Evolutionary conservation across 345 rosid genomes (phyloP), one percentile per base, ranked within the genome.

Genomic region (Eucalyptus camaldulensis): DNA sequence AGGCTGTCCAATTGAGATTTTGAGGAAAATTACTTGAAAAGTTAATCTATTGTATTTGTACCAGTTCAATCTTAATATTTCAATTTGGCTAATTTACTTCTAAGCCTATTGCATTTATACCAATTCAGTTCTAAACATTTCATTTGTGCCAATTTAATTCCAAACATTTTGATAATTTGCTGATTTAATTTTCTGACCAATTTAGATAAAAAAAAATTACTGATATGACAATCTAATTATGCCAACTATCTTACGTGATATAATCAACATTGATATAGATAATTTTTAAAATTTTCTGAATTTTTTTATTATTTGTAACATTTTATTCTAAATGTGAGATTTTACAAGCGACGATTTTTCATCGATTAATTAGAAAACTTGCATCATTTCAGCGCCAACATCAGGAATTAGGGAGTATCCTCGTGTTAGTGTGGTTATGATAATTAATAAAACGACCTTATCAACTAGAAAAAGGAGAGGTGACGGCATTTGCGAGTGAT

Each of bases 141-240:
- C 29, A 56, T 56, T 56, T 56, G 0, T 56, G 29, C 13, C 0
- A 56, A 24, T 56, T 56, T 24, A 56, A 22, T 56, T 56, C 3
- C 6, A 56, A 56, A 56, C 29, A 24, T 56, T 56, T 56, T 56
- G 62, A 56, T 22, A 56, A 56, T 56, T 56, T 56, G 6, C 2
- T 3, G 1, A 24, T 56, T 56, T 56, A 56, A 25, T 56, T 24
- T 56, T 56, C 62, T 1, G 0, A 6, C 0, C 29, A 56, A 56
- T 56, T 24, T 4, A 22, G 29, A 6, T 22, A 0, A 5, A 56
- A 0, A 5, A 56, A 22, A 56, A 24, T 24, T 8, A 24, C 62
- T 56, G 13, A 56, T 56, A 10, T 56, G 3, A 56, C 13, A 22
- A 25, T 24, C 6, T 24, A 56, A 24, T 56, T 56, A 56, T 8